Evolutionary conservation across 139 green algal genomes (phyloP), one percentile per base, ranked within the genome.

Genomic region (Zygnema cylindricum): DNA sequence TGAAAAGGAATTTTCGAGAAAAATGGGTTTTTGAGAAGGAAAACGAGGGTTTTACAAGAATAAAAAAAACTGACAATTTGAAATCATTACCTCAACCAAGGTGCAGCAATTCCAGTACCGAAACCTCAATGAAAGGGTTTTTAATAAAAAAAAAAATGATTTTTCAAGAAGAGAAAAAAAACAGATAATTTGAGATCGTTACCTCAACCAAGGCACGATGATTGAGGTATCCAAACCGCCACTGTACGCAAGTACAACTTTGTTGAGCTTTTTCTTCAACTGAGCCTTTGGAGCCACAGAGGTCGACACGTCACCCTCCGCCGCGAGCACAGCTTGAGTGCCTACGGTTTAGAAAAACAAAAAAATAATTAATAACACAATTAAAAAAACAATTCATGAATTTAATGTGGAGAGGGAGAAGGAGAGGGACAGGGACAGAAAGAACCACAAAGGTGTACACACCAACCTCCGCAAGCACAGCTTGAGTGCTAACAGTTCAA

Each of bases 121-220:
- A 73, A n/a, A 73, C 57, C 57, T n/a, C 30, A 30, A n/a, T 73
- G 57, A 30, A 30, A n/a, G 30, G 30, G 30, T 73, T 73, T 73
- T n/a, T 73, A n/a, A n/a, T n/a, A 73, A n/a, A n/a, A 73, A 73
- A n/a, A 73, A n/a, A 73, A 30, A 73, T n/a, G 30, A 30, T 30
- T 30, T n/a, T 36, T 30, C 30, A n/a, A 30, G 30, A n/a, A 30
- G 30, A 73, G 30, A 73, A n/a, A n/a, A n/a, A n/a, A 30, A n/a
- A 73, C 57, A 30, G 30, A n/a, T n/a, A n/a, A n/a, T n/a, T n/a
- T 41, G 42, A 38, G 16, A 11, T 41, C 2, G 39, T 77, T 81
- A 89, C 84, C 93, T 89, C n/a, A 99, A 95, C 98, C 98, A 99
- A 91, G 98, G 98, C 21, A 99, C 94, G 90, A 99, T 99, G 81